These are phyloP conservation scores for Pulveroboletus sp. DNA, from an alignment of 768 basidiomycete genomes.

Conservation along the genomic window DNA sequence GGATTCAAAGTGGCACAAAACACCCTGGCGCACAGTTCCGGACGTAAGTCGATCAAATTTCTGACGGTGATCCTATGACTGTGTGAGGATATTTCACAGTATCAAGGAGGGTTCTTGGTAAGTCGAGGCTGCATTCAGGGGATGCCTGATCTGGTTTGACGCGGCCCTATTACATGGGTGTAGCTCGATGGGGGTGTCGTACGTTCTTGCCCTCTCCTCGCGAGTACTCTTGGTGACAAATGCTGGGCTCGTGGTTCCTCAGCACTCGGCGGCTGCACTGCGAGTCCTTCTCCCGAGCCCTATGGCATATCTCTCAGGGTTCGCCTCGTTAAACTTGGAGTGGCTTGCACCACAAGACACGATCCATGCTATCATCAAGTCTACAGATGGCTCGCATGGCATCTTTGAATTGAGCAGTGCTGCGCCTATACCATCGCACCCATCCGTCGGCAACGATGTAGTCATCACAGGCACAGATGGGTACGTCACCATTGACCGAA, in stretches of 20 bases:
- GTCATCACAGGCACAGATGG: constrained; percentile 61
- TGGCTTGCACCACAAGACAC: constrained; percentile 80
- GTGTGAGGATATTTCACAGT: constrained; percentile 34
- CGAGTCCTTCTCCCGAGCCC: constrained; percentile 52
- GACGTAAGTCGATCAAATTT: constrained; percentile 46
- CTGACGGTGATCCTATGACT: not conserved
- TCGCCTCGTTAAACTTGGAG: constrained; percentile 63
- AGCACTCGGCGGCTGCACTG: constrained; percentile 67
- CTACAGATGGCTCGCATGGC: constrained; percentile 50
- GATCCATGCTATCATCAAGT: constrained; percentile 50
- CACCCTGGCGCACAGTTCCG: constrained; percentile 78
- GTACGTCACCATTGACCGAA: constrained; percentile 46
- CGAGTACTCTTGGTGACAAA: not conserved
- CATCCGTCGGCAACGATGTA: constrained; percentile 24
- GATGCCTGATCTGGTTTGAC: not conserved
- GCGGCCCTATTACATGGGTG: not conserved
- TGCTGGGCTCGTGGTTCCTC: not conserved
- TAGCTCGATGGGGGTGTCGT: constrained; percentile 80
- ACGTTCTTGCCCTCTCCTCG: constrained; percentile 24
- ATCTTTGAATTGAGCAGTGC: constrained; percentile 61
- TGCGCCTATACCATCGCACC: constrained; percentile 42
- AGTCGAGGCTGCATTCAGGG: constrained; percentile 24
- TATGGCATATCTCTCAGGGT: constrained; percentile 54
- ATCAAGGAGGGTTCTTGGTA: constrained; percentile 80
- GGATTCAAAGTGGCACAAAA: constrained; percentile 73